Evolutionary conservation across 2,329 filamentous ascomycete genomes (phyloP), one percentile per base, ranked within the genome.

Genomic region (Nannizziopsis barbatae): DNA sequence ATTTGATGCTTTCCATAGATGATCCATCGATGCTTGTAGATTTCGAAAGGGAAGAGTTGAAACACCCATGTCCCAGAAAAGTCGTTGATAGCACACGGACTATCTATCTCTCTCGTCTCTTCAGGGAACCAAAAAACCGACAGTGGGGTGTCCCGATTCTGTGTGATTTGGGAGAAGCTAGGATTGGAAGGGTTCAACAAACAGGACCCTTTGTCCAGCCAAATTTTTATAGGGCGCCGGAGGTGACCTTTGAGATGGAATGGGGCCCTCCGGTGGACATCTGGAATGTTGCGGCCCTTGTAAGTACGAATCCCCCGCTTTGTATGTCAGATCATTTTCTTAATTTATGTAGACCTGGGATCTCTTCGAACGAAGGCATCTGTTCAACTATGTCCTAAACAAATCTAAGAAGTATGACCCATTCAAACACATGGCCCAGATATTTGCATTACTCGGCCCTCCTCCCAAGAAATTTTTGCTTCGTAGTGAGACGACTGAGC

Each of bases 191-290:
- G 22, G 36, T 39, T 39, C 35, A 45, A 18, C 27, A 52, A 17
- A 41, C 49, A 38, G 36, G 20, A 6, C 42, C 49, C 42, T 27
- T 42, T 31, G 45, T 53, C 30, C 52, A 65, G 42, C 63, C 64
- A 17, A 45, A 63, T 51, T 61, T 64, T 17, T 66, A 66, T 46
- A 59, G 61, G 45, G 60, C 64, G 14, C 64, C 64, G 6, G 64
- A 77, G 51, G 71, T 76, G 7, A 73, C 76, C 4, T 49, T 77
- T 0, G 55, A 64, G 55, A 60, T 55, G 2, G 64, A 66, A 1
- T 77, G 73, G 74, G 60, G 61, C 0, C 72, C 69, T 45, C 60
- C 64, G 14, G 61, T 73, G 11, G 73, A 77, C 58, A 71, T 77
- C 45, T 78, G 74, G 74, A 75, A 72, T 27, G 4, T 27, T 27